Conservation (phyloP, 2,329 filamentous ascomycete genomes). For the Xylaria polymorpha region DNA sequence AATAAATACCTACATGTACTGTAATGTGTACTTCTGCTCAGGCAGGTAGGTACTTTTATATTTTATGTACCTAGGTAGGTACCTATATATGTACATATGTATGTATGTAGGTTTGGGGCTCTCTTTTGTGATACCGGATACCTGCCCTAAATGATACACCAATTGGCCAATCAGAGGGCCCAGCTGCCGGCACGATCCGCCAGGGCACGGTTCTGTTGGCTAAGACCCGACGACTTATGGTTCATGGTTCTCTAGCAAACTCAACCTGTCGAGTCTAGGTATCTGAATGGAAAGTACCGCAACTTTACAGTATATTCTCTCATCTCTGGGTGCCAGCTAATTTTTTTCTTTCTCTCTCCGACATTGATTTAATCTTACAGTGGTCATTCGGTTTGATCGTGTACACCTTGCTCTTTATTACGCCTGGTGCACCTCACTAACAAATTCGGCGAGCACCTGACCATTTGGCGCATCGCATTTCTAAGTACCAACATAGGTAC, state of each 20-base stretch:
- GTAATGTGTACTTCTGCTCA: too few relatives aligned
- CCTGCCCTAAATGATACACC: background rate
- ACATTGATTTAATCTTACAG: background rate
- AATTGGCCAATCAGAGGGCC: conserved; percentile 32
- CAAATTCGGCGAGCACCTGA: conserved; percentile 6
- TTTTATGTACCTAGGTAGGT: too few relatives aligned
- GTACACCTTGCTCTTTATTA: background rate
- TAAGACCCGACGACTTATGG: background rate
- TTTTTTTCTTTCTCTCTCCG: background rate
- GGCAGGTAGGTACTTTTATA: too few relatives aligned
- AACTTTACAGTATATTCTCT: background rate
- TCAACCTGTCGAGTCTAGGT: too few relatives aligned
- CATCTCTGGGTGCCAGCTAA: background rate
- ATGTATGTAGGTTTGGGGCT: background rate
- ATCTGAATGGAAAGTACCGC: background rate
- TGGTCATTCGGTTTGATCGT: background rate
- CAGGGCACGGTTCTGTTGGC: conserved; percentile 32
- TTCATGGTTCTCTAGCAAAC: too few relatives aligned
- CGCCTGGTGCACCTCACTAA: background rate
- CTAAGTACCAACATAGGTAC: background rate
- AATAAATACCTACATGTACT: background rate
- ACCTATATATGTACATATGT: background rate
- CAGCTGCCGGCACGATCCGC: conserved; percentile 31
- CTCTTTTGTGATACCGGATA: conserved; percentile 5
- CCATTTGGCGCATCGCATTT: background rate